These are phyloP conservation scores for Acer yangbiense DNA, from an alignment of 345 rosid genomes.

Conservation along the genomic window DNA sequence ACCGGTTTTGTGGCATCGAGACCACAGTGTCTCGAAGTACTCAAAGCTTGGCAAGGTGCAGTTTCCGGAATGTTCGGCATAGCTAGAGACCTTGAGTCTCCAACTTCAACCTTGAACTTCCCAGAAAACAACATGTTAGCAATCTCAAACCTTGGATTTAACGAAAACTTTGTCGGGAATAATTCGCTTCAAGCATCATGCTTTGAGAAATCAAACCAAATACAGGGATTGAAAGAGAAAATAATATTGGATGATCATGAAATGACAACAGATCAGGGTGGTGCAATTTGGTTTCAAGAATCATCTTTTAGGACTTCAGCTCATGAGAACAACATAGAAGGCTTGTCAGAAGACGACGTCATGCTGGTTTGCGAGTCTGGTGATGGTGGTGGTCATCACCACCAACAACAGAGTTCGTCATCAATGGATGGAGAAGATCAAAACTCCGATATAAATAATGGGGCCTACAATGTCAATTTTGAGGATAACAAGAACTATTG, in stretches of 20 bases:
- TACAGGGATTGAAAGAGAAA: neutral
- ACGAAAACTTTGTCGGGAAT: conserved; percentile 12
- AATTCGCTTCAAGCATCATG: neutral
- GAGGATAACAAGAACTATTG: conserved; percentile 44
- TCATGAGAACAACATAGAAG: conserved; percentile 23
- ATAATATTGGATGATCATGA: conserved; percentile 13
- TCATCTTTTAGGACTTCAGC: conserved; percentile 20
- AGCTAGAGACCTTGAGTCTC: conserved; percentile 32
- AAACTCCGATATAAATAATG: neutral
- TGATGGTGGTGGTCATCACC: neutral
- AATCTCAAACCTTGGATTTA: conserved; percentile 10
- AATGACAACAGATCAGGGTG: conserved; percentile 7
- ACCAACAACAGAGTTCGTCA: conserved; percentile 1
- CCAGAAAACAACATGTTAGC: conserved; percentile 17
- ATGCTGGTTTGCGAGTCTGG: conserved; percentile 24
- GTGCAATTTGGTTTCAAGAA: conserved; percentile 26
- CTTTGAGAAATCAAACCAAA: conserved; percentile 9
- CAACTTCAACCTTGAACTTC: conserved; percentile 35
- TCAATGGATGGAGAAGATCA: conserved; percentile 9
- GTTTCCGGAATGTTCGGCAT: conserved; percentile 34
- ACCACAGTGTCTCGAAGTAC: conserved; percentile 50
- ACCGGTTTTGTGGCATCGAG: conserved; percentile 13
- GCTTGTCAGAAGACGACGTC: conserved; percentile 17
- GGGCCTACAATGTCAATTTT: conserved; percentile 12
- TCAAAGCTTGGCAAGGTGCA: conserved; percentile 44